Evolutionary conservation across 306 rosid species (phyloP), one percentile per base, ranked within the genome.

Genomic region (Cicer pinnatifidum): DNA sequence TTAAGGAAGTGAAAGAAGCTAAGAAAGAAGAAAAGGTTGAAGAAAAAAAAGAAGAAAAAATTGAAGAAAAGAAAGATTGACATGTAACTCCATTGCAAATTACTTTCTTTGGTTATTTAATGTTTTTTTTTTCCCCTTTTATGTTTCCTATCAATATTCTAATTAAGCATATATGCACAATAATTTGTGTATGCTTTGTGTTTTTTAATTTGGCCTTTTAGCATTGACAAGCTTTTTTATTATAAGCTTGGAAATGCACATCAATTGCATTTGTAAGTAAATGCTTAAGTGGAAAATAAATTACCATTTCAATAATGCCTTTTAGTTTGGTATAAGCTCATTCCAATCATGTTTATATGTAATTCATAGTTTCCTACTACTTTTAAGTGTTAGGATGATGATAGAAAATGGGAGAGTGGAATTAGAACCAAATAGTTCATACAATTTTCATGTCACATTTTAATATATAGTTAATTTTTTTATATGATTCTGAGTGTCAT

Each of bases 61-160:
- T 11, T 19, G 80, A 80, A 51, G 85, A 73, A 33, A 89, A 89
- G 80, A 82, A 83, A 71, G 92, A 83, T 45, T 88, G 78, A 88
- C 60, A 38, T 17, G 77, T 63, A 53, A 23, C 45, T 65, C 16
- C 28, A 52, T 63, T 57, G 58, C 40, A 59, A 38, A 28, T 28
- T 28, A 28, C 50, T 53, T 39, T 78, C 43, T 57, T 33, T 72
- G 41, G 6, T 71, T 46, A n/a, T 19, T 63, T 68, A 37, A 3
- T 50, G 4, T 46, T 60, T 44, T 19, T 71, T 41, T 57, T 75
- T 0, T 72, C 46, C 23, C 57, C 47, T 68, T 20, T 69, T 75
- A 0, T 79, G 41, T 38, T 62, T 46, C 58, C 60, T 56, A 66
- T 33, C 40, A 50, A 11, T 85, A 72, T 65, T 73, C 53, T 63